phyloP scores from a whole-genome alignment of 2,329 filamentous ascomycete genomes.

The Aspergillus clavatus region DNA sequence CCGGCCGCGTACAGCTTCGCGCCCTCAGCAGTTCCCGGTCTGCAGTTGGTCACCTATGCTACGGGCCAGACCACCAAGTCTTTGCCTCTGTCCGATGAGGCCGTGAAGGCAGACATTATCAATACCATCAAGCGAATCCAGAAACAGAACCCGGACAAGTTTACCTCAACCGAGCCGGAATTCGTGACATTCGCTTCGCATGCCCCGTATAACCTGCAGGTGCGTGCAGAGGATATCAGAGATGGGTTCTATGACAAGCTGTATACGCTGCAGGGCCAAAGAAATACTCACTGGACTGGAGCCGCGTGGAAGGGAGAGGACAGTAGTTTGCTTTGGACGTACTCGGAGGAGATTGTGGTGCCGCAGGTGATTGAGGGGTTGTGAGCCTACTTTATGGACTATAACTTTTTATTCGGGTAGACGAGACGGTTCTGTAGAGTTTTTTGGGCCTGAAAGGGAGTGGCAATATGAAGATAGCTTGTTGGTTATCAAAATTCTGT shows the following conservation, averaged over 20 bases:
- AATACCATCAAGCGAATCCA: constrained; percentile 9
- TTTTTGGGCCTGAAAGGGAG: too few relatives aligned
- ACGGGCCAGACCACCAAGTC: neutral
- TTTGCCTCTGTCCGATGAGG: constrained; percentile 21
- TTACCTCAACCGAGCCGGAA: constrained; percentile 16
- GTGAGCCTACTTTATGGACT: too few relatives aligned
- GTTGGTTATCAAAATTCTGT: too few relatives aligned
- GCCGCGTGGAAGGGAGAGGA: constrained; percentile 30
- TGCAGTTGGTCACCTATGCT: neutral
- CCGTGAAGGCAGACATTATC: constrained; percentile 7
- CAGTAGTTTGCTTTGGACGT: constrained; percentile 15
- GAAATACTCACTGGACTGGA: constrained; percentile 43
- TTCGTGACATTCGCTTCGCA: constrained; percentile 33
- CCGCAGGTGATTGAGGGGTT: too few relatives aligned
- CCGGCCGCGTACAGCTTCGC: neutral
- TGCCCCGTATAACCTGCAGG: constrained; percentile 32
- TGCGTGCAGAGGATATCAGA: constrained; percentile 31
- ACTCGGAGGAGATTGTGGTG: constrained; percentile 3
- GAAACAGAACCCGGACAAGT: neutral
- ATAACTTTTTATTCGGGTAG: too few relatives aligned
- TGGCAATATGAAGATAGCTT: too few relatives aligned
- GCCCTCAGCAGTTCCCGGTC: neutral
- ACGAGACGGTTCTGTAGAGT: too few relatives aligned
- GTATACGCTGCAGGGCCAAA: constrained; percentile 39
- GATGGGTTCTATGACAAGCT: constrained; percentile 40